Percentiles rank a stretch among this genome's conserved stretches.
Conservation (phyloP, 2,329 filamentous ascomycete genomes). For the Trichoderma lentiforme region DNA sequence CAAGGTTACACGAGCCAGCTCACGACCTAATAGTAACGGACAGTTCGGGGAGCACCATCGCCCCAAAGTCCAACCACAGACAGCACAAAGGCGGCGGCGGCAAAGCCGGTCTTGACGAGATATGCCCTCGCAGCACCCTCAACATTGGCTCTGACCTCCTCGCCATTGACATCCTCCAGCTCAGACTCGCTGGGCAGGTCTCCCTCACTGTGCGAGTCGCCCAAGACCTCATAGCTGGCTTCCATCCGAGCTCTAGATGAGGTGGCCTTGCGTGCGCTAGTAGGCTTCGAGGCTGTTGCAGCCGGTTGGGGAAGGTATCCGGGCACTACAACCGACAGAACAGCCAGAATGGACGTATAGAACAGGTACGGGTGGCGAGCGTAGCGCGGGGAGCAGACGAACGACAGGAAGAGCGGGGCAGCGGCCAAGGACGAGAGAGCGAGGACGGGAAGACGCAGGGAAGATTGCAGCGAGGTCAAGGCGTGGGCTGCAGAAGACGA, state of each 20-base stretch:
- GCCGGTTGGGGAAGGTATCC: slow-evolving; percentile 41
- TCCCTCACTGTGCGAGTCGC: slow-evolving; percentile 49
- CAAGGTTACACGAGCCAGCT: slow-evolving; percentile 4
- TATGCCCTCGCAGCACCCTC: slow-evolving; percentile 55
- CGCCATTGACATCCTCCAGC: slow-evolving; percentile 54
- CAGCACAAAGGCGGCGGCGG: slow-evolving; percentile 57
- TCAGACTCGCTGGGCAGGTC: slow-evolving; percentile 47
- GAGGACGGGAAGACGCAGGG: slow-evolving; percentile 63
- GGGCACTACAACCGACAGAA: slow-evolving; percentile 56
- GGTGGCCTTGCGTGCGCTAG: slow-evolving; percentile 28
- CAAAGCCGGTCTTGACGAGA: slow-evolving; percentile 50
- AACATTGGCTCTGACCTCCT: slow-evolving; percentile 57
- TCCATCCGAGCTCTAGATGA: slow-evolving; percentile 53
- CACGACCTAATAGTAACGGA: slow-evolving; percentile 23
- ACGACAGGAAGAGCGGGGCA: slow-evolving; percentile 73
- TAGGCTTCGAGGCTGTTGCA: slow-evolving; percentile 23
- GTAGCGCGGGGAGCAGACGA: slow-evolving; percentile 68
- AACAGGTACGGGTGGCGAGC: slow-evolving; percentile 84
- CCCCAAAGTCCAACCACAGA: slow-evolving; percentile 65
- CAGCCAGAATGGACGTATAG: slow-evolving; percentile 72
- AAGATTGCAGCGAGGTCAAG: slow-evolving; percentile 63
- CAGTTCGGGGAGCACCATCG: slow-evolving; percentile 47
- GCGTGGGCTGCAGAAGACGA: slow-evolving; percentile 67
- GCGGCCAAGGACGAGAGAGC: slow-evolving; percentile 66
- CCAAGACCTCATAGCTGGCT: slow-evolving; percentile 67